Evolutionary conservation across 2,329 filamentous ascomycete genomes (phyloP), one percentile per base, ranked within the genome.

Genomic region (Aspergillus chevalieri): DNA sequence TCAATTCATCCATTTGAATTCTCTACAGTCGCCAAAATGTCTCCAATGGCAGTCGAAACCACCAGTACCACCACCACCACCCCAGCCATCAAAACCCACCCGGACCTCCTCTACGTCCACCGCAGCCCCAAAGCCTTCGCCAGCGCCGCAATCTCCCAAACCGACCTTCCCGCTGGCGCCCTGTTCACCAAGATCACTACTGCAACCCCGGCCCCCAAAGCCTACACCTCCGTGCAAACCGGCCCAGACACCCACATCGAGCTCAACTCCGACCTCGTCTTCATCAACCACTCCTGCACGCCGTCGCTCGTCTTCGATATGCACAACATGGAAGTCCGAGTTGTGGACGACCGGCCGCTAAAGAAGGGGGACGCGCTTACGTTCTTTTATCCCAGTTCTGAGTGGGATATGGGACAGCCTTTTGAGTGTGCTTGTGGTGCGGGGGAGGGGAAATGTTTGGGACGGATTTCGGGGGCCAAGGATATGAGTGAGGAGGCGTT

Each of bases 261-360:
- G 56, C 71, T 81, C 4, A 80, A 80, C 64, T 76, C 71, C 51
- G 79, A 80, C 55, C 67, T 82, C 9, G 73, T 81, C 21, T 82
- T 74, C 64, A 74, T 77, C 67, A 82, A 82, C 65, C 79, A 82
- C 64, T 77, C 74, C 2, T 82, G 77, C 62, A 63, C 60, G 9
- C 79, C 79, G 1, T 73, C 72, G 3, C 54, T 82, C 12, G 71
- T 78, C 46, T 79, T 82, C 56, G 78, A 81, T 57, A 78, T 79
- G 64, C 51, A 57, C 17, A 63, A 62, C 47, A 66, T 69, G 63
- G 69, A 73, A 47, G 64, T 70, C 36, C 66, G 69, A 6, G 69
- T 71, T 1, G 65, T 65, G 7, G 63, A 68, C 39, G 59, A 71
- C 44, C 63, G 65, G 41, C 67, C 67, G 9, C 52, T 76, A 53